Conservation (phyloP, 345 rosid genomes). For the Brassica nigra region DNA sequence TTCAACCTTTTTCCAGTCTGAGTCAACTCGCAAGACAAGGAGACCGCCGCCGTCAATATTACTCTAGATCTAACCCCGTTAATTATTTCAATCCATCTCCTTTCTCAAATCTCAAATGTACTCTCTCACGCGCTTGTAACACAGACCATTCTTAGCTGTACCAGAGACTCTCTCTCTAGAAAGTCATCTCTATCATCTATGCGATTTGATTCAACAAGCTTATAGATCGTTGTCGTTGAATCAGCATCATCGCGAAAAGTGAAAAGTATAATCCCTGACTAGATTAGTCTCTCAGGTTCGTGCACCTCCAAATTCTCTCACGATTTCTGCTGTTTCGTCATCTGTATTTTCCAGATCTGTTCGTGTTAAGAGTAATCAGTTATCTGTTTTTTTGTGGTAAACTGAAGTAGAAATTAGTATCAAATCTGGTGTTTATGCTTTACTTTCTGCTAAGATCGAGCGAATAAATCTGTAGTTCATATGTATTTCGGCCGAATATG, state of each 20-base stretch:
- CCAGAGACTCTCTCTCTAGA: constrained; percentile 19
- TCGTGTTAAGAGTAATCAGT: background rate
- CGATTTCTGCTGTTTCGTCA: background rate
- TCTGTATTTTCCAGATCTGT: constrained; percentile 22
- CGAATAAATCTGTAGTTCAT: background rate
- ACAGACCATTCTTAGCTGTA: constrained; percentile 43
- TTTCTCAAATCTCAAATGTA: constrained; percentile 18
- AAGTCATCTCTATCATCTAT: constrained; percentile 2
- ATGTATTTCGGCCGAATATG: background rate
- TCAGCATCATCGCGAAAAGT: background rate
- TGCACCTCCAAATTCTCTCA: background rate
- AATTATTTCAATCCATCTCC: constrained; percentile 34
- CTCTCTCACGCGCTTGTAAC: constrained; percentile 26
- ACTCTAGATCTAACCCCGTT: constrained; percentile 34
- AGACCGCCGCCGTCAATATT: constrained; percentile 20
- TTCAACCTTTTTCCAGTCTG: background rate
- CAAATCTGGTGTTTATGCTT: constrained; percentile 18
- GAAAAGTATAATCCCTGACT: background rate
- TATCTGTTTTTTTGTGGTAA: background rate
- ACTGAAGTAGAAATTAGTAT: background rate
- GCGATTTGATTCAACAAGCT: constrained; percentile 16
- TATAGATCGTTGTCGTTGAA: constrained; percentile 15
- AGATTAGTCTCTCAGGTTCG: constrained; percentile 21
- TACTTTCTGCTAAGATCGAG: constrained; percentile 5
- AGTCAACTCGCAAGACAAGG: background rate